Base-by-base conservation (phyloP, 2,329 filamentous ascomycete genomes). In the Monosporascus sp. region DNA sequence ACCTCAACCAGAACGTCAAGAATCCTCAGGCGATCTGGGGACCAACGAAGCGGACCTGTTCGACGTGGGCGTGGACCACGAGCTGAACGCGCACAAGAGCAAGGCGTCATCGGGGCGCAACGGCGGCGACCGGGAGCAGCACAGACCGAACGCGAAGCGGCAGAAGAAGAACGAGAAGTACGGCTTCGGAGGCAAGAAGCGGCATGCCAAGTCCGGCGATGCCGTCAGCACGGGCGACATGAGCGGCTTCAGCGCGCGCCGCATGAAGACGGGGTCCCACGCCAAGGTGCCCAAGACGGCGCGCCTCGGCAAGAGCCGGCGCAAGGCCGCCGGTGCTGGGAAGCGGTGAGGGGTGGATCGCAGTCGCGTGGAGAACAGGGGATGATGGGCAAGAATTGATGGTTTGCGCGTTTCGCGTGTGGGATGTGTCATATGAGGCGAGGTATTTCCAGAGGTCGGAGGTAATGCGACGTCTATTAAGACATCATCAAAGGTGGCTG, bases 141-240 rank as follows among this genome's bases (percentile, higher is more conserved):
- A 65, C 69, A 40, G 68, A 24, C 71, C 75, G 26, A 88, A 86
- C 67, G 65, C 70, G 58, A 97, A 97, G 78, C 87, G 94, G 56
- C 83, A 88, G 70, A 96, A 96, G 85, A 96, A 95, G 78, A 87
- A 99, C 69, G 82, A 89, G 60, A 97, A 96, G 76, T 97, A 87
- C 70, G 94, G 94, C 24, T 96, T 93, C 67, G 94, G 94, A 56
- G 94, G 94, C 63, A 97, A 96, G 84, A 99, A 99, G 81, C 81
- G 88, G 52, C 86, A 91, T 69, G 74, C 80, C 53, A 99, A 99
- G 83, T 96, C 91, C 56, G 91, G 91, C 62, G 92, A 97, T 72
- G 91, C 92, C 48, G 69, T 81, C 57, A 95, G 89, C 60, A 91
- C 86, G 47, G 87, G 84, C 56, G 94, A 99, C 70, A 74, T 95